phyloP scores from a whole-genome alignment of 2,329 filamentous ascomycete genomes.

The Epicoccum nigrum region DNA sequence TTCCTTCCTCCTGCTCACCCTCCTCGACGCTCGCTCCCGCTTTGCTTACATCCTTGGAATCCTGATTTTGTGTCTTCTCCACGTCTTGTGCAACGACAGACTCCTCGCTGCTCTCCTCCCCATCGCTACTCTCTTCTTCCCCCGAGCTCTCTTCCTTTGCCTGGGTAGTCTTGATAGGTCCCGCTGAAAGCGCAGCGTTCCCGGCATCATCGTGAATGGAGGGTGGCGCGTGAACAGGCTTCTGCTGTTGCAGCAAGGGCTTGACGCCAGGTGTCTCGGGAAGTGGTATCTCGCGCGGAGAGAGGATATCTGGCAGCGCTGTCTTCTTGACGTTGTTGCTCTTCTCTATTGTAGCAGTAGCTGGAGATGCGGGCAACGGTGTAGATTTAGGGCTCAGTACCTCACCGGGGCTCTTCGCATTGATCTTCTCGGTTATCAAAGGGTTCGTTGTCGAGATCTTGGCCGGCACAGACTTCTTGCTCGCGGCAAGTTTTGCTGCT shows the following conservation, averaged over 20 bases:
- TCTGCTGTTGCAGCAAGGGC: constrained; percentile 23
- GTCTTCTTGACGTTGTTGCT: constrained; percentile 7
- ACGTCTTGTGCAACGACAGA: constrained; percentile 13
- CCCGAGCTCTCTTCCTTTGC: constrained; percentile 17
- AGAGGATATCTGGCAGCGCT: constrained; percentile 23
- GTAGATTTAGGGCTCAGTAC: constrained; percentile 17
- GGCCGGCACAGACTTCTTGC: constrained; percentile 41
- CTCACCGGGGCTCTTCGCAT: constrained; percentile 36
- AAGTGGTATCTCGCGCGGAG: constrained; percentile 33
- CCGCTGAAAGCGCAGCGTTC: constrained; percentile 31
- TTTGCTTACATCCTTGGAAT: constrained; percentile 34
- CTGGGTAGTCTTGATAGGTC: constrained; percentile 25
- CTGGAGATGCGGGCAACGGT: constrained; percentile 19
- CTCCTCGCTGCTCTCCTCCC: constrained; percentile 22
- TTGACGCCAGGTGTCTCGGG: constrained; percentile 32
- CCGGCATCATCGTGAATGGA: constrained; percentile 34
- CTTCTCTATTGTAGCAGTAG: constrained; percentile 4
- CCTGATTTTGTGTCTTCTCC: constrained; percentile 32
- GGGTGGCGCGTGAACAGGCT: constrained; percentile 30
- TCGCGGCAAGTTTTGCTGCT: constrained; percentile 44
- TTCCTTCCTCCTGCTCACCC: constrained; percentile 21
- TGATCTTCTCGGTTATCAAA: constrained; percentile 43
- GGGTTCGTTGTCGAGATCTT: constrained; percentile 47
- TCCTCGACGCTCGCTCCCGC: constrained; percentile 49
- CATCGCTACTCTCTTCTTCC: constrained; percentile 13